Evolutionary conservation across 208 protist species (phyloP), one percentile per base, ranked within the genome.

Genomic region (Leptomonas pyrrhocoris): DNA sequence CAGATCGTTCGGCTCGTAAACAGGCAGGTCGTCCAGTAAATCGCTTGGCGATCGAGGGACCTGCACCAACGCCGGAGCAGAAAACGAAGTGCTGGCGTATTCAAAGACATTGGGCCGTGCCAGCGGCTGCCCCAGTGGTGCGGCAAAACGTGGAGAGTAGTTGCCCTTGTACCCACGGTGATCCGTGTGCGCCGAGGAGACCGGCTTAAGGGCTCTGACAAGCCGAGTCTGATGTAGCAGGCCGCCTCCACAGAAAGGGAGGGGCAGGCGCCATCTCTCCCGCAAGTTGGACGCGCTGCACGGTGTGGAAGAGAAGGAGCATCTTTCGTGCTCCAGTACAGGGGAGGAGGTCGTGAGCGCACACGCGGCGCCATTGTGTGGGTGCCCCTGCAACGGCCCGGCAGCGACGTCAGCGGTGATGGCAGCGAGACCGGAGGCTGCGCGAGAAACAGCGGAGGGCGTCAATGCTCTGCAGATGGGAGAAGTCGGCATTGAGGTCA

Each of bases 1-100:
- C 1, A 59, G 31, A 60, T 92, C 86, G 73, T 79, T 77, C 0
- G 86, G 80, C 2, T 75, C 45, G 73, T 88, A 86, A 36, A 72
- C 79, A 27, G 84, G 79, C 48, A 84, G 77, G 50, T 84, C 78
- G 30, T 74, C 78, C 19, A 86, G 54, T 28, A 77, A 49, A 31
- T 79, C 74, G n/a, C 54, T 50, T 7, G 73, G 76, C 4, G 70
- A 40, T 3, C 55, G 71, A 2, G 23, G 28, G 16, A 53, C 46
- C 21, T n/a, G 19, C 28, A 45, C 25, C 19, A 48, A 56, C 54
- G 15, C 42, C 21, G 46, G 46, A 15, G 36, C 56, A 30, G 21
- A 21, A 15, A 51, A 51, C 21, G 15, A 5, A 55, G 31, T 63
- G 21, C 16, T 18, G 1, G 5, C 36, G 36, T 11, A 6, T 5